These are phyloP conservation scores for Fusarium annulatum DNA, from an alignment of 2,329 filamentous ascomycete genomes.

Conservation along the genomic window DNA sequence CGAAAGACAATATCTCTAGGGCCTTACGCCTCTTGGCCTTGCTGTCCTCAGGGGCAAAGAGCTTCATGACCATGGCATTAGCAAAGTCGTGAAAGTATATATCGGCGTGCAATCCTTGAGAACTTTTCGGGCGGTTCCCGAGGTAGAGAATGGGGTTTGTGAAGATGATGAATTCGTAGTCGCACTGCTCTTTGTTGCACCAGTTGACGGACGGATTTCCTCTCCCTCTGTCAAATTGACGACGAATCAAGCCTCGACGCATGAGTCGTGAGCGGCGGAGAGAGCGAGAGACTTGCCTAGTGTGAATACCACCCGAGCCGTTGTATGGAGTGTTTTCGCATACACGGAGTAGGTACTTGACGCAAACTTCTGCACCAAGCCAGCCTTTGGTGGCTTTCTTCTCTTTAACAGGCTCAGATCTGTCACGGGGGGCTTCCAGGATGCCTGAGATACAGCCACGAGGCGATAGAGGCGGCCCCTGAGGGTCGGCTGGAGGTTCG, in stretches of 20 bases:
- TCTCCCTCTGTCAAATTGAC: slow-evolving; percentile 37
- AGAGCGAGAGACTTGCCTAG: slow-evolving; percentile 3
- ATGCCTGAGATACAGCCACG: not conserved
- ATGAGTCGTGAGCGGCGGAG: slow-evolving; percentile 22
- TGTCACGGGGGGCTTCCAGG: not conserved
- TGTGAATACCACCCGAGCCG: not conserved
- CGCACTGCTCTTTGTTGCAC: slow-evolving; percentile 34
- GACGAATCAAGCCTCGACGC: slow-evolving; percentile 25
- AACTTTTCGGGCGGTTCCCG: slow-evolving; percentile 8
- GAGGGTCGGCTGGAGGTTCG: not conserved
- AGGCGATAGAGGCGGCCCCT: not conserved
- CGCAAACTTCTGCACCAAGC: not conserved
- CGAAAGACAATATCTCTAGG: slow-evolving; percentile 37
- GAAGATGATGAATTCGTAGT: slow-evolving; percentile 15
- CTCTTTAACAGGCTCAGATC: not conserved
- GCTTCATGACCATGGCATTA: slow-evolving; percentile 12
- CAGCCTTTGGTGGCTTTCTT: not conserved
- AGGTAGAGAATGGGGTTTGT: slow-evolving; percentile 14
- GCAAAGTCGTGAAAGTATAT: slow-evolving; percentile 38
- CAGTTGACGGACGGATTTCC: slow-evolving; percentile 24
- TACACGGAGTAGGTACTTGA: not conserved
- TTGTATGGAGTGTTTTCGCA: not conserved
- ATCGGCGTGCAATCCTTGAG: slow-evolving; percentile 5
- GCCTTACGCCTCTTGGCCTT: slow-evolving; percentile 22
- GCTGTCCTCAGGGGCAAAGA: slow-evolving; percentile 14